These are phyloP conservation scores for Marasmius tenuissimus DNA, from an alignment of 1,284 basidiomycete genomes.

Conservation along the genomic window DNA sequence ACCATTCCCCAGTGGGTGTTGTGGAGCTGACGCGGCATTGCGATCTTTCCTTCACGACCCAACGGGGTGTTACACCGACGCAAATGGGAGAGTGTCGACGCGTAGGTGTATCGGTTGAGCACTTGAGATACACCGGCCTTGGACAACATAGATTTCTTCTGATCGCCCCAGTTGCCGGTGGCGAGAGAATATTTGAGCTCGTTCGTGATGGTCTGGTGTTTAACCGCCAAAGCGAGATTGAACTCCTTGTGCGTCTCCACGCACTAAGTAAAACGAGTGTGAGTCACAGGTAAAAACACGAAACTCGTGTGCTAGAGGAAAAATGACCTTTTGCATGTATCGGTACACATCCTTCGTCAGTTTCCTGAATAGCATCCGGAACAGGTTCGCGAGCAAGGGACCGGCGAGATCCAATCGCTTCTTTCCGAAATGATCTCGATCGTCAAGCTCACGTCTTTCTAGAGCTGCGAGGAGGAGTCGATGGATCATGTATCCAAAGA, in stretches of 20 bases:
- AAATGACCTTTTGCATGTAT: slow-evolving; percentile 88
- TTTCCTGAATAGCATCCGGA: slow-evolving; percentile 97
- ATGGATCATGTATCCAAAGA: slow-evolving; percentile 99
- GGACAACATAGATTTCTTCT: slow-evolving; percentile 99
- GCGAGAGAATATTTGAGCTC: slow-evolving; percentile 98
- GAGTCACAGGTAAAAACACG: neutral
- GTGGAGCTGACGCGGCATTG: slow-evolving; percentile 98
- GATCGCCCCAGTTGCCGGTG: slow-evolving; percentile 99
- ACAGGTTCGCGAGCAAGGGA: slow-evolving; percentile 91
- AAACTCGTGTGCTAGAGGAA: neutral
- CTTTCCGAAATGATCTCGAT: too few relatives aligned
- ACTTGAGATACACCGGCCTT: too few relatives aligned
- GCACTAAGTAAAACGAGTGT: slow-evolving; percentile 59
- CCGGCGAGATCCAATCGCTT: too few relatives aligned
- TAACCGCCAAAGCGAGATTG: slow-evolving; percentile 89
- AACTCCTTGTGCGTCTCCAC: slow-evolving; percentile 98
- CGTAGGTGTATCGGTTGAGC: too few relatives aligned
- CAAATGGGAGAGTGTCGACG: slow-evolving; percentile 95
- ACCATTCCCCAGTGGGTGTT: slow-evolving; percentile 99
- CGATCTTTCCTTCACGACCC: slow-evolving; percentile 98
- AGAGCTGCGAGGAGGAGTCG: slow-evolving; percentile 91
- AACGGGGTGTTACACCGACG: slow-evolving; percentile 98
- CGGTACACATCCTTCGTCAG: slow-evolving; percentile 97
- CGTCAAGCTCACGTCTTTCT: too few relatives aligned
- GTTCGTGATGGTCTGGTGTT: slow-evolving; percentile 96